Conservation (phyloP, 75 land plant genomes). For the Azolla pinnata region DNA sequence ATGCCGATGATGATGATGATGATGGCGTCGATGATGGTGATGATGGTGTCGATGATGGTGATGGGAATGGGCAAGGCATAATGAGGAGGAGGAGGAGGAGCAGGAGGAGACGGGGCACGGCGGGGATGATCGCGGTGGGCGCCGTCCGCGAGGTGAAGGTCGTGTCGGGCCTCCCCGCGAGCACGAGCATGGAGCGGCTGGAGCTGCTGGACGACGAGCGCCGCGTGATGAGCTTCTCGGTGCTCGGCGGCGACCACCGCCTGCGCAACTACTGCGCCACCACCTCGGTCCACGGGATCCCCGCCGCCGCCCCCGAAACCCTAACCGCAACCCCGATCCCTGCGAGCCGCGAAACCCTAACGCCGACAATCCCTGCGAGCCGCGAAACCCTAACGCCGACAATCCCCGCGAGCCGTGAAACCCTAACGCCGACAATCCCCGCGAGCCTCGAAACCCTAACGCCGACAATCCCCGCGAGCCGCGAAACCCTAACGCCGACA, state of each 20-base stretch:
- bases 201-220: slow-evolving; percentile 64
- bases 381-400: slow-evolving; percentile 8
- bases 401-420: too few relatives aligned
- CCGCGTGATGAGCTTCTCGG: slow-evolving; percentile 54
- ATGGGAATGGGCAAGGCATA: too few relatives aligned
- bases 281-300: slow-evolving; percentile 35
- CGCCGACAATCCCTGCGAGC: not conserved
- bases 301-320: slow-evolving; percentile 1
- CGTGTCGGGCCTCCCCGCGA: slow-evolving; percentile 66
- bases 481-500: too few relatives aligned
- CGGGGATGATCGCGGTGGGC: slow-evolving; percentile 49
- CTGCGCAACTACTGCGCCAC: slow-evolving; percentile 49
- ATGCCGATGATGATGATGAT: too few relatives aligned
- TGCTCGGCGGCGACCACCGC: slow-evolving; percentile 63
- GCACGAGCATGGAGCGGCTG: slow-evolving; percentile 50
- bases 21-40: too few relatives aligned
- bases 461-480: slow-evolving; percentile 3
- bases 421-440: too few relatives aligned
- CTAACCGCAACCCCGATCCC: too few relatives aligned
- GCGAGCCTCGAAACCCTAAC: not conserved
- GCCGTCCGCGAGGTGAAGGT: slow-evolving; percentile 48
- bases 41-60: too few relatives aligned
- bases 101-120: slow-evolving; percentile 15
- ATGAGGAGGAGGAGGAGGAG: too few relatives aligned
- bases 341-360: too few relatives aligned